Evolutionary conservation across 129 eudicot genomes (phyloP).

Genomic region (Ambrosia trifida): DNA sequence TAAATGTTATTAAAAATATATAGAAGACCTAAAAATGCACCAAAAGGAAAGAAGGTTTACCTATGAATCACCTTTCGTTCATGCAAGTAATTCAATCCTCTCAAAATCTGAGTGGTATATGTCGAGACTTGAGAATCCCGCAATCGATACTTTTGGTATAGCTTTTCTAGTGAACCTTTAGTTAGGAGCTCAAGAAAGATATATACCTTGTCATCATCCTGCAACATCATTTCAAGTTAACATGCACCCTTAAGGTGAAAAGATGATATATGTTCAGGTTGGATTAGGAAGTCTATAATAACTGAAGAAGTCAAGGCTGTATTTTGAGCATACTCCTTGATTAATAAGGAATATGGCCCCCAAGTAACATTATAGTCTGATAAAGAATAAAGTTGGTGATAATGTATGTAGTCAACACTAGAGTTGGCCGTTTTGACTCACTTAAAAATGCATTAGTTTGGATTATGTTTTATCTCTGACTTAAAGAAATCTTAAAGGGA

Average conservation of each 20-base stretch:
- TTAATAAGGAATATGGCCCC: neutral
- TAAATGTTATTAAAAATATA: no score
- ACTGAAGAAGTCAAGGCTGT: neutral
- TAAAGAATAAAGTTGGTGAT: no score
- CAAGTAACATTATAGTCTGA: constrained; percentile 16
- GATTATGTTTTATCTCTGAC: no score
- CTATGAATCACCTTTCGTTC: constrained; percentile 67
- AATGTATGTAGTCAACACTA: no score
- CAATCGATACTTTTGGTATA: constrained; percentile 56
- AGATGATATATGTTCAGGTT: neutral
- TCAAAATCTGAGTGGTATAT: constrained; percentile 79
- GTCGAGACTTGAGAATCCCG: constrained; percentile 67
- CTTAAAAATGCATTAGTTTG: no score
- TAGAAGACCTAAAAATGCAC: no score
- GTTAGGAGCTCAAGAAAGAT: constrained; percentile 84
- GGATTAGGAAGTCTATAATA: neutral
- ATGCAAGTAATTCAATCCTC: constrained; percentile 74
- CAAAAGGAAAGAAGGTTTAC: constrained; percentile 36
- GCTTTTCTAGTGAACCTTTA: constrained; percentile 73
- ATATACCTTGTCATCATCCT: constrained; percentile 68
- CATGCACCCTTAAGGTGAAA: constrained; percentile 6
- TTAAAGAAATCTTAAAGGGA: no score
- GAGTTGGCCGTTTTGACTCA: no score
- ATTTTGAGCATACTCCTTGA: neutral
- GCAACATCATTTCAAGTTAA: constrained; percentile 24